A percentile compares a stretch with the other conserved stretches of the same genome.
phyloP scores from a whole-genome alignment of 2,329 filamentous ascomycete species.

The Xylariaceae sp. region DNA sequence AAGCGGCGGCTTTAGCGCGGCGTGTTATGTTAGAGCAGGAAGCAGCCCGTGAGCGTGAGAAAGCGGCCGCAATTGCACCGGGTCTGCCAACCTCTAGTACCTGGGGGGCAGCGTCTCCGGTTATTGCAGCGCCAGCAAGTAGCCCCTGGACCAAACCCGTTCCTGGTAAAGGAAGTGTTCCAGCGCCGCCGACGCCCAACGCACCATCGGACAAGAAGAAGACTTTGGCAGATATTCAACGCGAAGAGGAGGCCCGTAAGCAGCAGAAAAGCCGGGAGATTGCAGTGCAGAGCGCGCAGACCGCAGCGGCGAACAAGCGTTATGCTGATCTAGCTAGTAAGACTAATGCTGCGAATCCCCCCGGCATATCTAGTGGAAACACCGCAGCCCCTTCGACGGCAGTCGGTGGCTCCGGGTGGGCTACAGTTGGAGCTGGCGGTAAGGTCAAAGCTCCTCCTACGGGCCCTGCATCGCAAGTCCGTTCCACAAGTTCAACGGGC shows the following conservation, averaged over 20 bases:
- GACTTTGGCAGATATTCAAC: slow-evolving; percentile 92
- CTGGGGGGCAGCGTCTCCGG: slow-evolving; percentile 78
- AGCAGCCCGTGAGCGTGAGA: slow-evolving; percentile 58
- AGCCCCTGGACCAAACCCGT: slow-evolving; percentile 66
- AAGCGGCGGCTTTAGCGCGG: slow-evolving; percentile 70
- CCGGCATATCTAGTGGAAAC: slow-evolving; percentile 39
- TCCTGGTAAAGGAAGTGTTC: slow-evolving; percentile 39
- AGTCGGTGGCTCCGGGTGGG: slow-evolving; percentile 65
- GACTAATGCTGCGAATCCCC: slow-evolving; percentile 37
- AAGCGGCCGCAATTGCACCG: slow-evolving; percentile 57
- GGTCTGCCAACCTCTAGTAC: slow-evolving; percentile 84
- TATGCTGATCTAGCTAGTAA: slow-evolving; percentile 95
- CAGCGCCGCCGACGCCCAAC: slow-evolving; percentile 32
- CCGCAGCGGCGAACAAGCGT: slow-evolving; percentile 65
- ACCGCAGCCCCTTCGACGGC: slow-evolving; percentile 39
- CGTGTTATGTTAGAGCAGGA: slow-evolving; percentile 80
- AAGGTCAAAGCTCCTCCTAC: slow-evolving; percentile 79
- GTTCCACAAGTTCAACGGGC: slow-evolving; percentile 42
- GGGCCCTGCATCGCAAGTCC: slow-evolving; percentile 49
- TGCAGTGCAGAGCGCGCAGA: slow-evolving; percentile 45
- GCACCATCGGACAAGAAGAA: slow-evolving; percentile 60
- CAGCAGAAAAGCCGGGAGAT: slow-evolving; percentile 65
- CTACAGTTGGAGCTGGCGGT: slow-evolving; percentile 88
- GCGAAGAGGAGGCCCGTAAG: slow-evolving; percentile 90
- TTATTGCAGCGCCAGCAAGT: slow-evolving; percentile 48